Evolutionary conservation across 2,329 filamentous ascomycete species (phyloP).

Genomic region (Allantophomopsis lycopodina): DNA sequence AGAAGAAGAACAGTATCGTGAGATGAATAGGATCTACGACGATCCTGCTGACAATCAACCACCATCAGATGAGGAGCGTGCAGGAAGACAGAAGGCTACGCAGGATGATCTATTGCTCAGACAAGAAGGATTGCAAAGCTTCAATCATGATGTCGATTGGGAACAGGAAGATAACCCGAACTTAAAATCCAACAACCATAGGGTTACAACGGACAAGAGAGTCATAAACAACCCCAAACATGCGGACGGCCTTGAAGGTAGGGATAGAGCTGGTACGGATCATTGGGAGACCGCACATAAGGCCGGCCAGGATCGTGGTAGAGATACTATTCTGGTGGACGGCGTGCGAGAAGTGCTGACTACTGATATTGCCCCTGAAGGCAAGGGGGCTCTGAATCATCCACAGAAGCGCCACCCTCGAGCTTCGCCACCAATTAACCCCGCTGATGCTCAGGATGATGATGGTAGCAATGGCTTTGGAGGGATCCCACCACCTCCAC

Average conservation of each 20-base stretch:
- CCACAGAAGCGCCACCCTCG: conserved; percentile 29
- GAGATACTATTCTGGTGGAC: conserved; percentile 57
- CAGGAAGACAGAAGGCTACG: not conserved
- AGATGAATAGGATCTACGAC: conserved; percentile 49
- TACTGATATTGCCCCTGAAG: conserved; percentile 47
- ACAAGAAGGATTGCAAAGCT: conserved; percentile 46
- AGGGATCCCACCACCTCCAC: conserved; percentile 42
- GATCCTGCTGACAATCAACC: conserved; percentile 23
- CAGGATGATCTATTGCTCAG: conserved; percentile 34
- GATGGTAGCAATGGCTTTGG: conserved; percentile 24
- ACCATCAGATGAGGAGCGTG: not conserved
- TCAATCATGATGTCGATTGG: conserved; percentile 58
- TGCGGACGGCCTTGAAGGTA: conserved; percentile 61
- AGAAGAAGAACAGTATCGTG: conserved; percentile 34
- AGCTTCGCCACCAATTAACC: conserved; percentile 5
- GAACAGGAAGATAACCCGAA: conserved; percentile 19
- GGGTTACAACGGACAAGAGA: conserved; percentile 30
- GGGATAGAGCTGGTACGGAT: conserved; percentile 46
- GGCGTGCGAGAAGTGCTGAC: conserved; percentile 60
- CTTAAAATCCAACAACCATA: conserved; percentile 27
- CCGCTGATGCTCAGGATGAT: conserved; percentile 7
- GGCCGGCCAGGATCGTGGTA: conserved; percentile 44
- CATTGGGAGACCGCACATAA: conserved; percentile 55
- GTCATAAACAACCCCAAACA: conserved; percentile 50
- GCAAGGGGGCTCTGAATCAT: conserved; percentile 40